A percentile compares a stretch with the other conserved stretches of the same genome.
phyloP scores from a whole-genome alignment of 371 early-diverging fungal genomes.

The Lichtheimia corymbifera region DNA sequence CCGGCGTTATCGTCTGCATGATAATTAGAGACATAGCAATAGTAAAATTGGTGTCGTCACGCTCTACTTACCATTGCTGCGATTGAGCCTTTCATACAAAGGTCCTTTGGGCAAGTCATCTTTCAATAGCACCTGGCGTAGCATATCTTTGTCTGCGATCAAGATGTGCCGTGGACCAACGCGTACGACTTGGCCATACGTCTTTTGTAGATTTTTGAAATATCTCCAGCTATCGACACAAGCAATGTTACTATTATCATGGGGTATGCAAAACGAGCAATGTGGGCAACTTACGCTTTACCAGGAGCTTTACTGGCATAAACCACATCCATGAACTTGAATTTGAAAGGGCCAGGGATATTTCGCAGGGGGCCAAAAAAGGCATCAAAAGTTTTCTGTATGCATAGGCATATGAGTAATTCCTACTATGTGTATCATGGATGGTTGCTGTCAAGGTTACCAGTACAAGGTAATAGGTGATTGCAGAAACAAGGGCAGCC shows the following conservation, averaged over 20 bases:
- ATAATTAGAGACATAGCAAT: neutral
- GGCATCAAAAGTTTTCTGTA: conserved; percentile 3
- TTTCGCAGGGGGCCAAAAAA: conserved; percentile 30
- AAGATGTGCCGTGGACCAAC: conserved; percentile 13
- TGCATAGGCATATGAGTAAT: no score
- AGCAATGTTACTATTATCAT: neutral
- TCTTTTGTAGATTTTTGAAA: conserved; percentile 12
- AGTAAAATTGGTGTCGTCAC: neutral
- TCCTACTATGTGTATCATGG: no score
- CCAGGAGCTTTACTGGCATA: conserved; percentile 23
- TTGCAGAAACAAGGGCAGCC: no score
- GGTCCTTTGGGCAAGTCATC: conserved; percentile 20
- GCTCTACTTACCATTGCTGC: neutral
- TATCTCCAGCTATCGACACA: conserved; percentile 2
- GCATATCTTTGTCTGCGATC: conserved; percentile 28
- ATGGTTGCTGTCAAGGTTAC: no score
- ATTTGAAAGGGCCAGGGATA: conserved; percentile 33
- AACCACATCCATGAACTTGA: conserved; percentile 19
- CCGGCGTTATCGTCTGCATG: no score
- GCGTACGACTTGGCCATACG: conserved; percentile 26
- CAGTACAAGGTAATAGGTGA: no score
- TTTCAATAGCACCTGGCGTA: conserved; percentile 25
- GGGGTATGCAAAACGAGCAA: no score
- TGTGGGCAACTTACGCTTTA: conserved; percentile 16
- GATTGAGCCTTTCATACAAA: conserved; percentile 4